A percentile compares a stretch with the other conserved stretches of the same genome.
phyloP scores from a whole-genome alignment of 2,329 filamentous ascomycete species.

The Monilinia polystroma region DNA sequence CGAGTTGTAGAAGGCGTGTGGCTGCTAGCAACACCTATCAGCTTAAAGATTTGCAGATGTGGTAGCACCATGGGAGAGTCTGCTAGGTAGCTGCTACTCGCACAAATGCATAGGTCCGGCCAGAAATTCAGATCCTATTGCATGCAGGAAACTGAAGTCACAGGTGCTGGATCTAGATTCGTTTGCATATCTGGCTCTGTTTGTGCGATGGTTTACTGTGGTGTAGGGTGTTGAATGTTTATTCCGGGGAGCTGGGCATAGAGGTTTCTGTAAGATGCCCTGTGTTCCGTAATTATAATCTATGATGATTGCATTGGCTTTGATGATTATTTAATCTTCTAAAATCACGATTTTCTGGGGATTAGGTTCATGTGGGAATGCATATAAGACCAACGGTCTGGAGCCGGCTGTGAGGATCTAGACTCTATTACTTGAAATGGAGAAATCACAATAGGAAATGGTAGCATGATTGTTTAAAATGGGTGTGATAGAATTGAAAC shows the following conservation, averaged over 20 bases:
- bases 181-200: constrained; percentile 12
- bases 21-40: constrained; percentile 14
- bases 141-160: constrained; percentile 21
- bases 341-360: not conserved
- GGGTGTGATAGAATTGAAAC: constrained; percentile 19
- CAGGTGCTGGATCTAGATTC: constrained; percentile 18
- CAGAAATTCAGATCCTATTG: constrained; percentile 15
- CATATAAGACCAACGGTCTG: not conserved
- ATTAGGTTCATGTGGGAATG: not conserved
- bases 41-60: constrained; percentile 3
- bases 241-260: not conserved
- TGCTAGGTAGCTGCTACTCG: not conserved
- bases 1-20: not conserved
- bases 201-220: not conserved
- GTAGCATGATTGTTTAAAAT: not conserved
- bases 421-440: not conserved
- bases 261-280: not conserved
- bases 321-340: not conserved
- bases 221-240: not conserved
- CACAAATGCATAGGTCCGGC: constrained; percentile 20
- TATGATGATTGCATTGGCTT: not conserved
- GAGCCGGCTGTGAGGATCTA: not conserved
- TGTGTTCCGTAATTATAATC: not conserved
- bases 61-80: constrained; percentile 2
- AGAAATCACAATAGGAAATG: not conserved